Evolutionary conservation across 306 rosid genomes (phyloP), one percentile per base, ranked within the genome.

Genomic region (Chamaecrista fasciculata): DNA sequence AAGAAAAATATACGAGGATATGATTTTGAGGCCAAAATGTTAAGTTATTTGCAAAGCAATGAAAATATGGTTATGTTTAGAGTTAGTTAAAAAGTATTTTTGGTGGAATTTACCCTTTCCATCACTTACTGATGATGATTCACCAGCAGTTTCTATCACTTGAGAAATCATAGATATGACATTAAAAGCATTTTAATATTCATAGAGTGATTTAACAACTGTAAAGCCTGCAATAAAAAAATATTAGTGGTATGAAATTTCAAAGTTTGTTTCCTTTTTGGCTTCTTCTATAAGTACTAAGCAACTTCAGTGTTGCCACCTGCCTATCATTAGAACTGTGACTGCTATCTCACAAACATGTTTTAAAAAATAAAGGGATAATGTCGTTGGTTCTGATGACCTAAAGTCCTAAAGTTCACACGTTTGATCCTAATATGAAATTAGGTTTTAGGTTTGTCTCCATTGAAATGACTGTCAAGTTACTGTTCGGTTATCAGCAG

Each of bases 31-130:
- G 37, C 62, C 29, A 12, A 18, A 64, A 46, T 62, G 64, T 71
- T 70, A 24, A 19, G 57, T 47, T 19, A 62, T 55, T 25, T 24
- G 18, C 34, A 56, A 55, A 65, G 4, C 73, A 71, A 39, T 39
- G 8, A 66, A n/a, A n/a, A 21, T 31, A 55, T 28, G 24, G 15
- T 31, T 57, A 58, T 37, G 11, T 60, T 20, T 15, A 68, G 67
- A 39, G 78, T 71, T 71, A 47, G 82, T 70, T 49, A 66, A 57
- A 71, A 78, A 66, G 70, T 60, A 34, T 40, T 59, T 59, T 28
- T 19, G 11, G 64, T 25, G 11, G 55, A 31, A 28, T 78, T 66
- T 40, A 53, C 67, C 60, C 61, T 71, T 61, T 50, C 75, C 79
- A 43, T 48, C 75, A 60, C 49, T 34, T 55, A 60, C 36, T 61